A percentile compares a stretch with the other conserved stretches of the same genome.
These are phyloP conservation scores for Dioscorea alata DNA, from an alignment of 106 monocot genomes.

Conservation along the genomic window DNA sequence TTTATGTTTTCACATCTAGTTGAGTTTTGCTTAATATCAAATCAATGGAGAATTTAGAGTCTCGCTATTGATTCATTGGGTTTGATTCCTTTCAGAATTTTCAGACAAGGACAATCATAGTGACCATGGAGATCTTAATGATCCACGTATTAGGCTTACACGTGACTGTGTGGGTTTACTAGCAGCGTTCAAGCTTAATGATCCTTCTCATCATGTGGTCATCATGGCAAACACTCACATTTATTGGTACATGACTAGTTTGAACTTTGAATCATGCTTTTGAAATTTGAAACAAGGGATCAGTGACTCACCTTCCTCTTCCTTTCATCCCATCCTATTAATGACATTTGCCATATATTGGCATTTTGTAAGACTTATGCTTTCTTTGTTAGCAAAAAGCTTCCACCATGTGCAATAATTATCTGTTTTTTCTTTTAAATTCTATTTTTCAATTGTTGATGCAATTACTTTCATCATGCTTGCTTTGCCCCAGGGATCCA, in stretches of 20 bases:
- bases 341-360: no score
- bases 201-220: conserved; percentile 50
- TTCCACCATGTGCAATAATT: no score
- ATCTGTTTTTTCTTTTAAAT: no score
- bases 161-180: conserved; percentile 92
- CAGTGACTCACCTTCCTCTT: no score
- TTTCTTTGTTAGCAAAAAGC: no score
- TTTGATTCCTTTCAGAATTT: conserved; percentile 22
- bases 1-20: neutral
- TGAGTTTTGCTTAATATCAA: neutral
- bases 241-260: conserved; percentile 51
- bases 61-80: neutral
- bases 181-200: conserved; percentile 70
- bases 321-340: no score
- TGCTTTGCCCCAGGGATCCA: conserved; percentile 53
- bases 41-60: neutral
- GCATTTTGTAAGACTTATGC: no score
- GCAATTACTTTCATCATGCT: no score
- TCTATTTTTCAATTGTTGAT: no score
- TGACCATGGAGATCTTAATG: conserved; percentile 45
- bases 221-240: conserved; percentile 89
- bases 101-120: conserved; percentile 9
- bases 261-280: neutral
- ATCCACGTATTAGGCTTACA: conserved; percentile 70
- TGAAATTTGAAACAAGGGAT: neutral